These are phyloP conservation scores for Globisporangium irregulare DNA, from an alignment of 352 stramenopile genomes.

Conservation along the genomic window DNA sequence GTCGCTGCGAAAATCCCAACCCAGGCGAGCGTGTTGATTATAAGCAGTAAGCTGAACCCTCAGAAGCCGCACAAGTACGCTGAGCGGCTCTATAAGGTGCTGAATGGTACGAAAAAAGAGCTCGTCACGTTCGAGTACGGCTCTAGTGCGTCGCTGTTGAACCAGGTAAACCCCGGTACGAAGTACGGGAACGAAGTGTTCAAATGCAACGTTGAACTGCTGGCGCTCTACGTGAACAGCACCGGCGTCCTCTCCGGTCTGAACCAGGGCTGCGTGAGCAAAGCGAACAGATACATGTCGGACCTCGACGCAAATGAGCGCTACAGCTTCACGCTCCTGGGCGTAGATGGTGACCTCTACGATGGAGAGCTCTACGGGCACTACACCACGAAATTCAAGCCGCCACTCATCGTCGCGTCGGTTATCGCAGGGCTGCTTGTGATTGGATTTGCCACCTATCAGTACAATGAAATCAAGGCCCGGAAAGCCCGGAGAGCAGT, in stretches of 20 bases:
- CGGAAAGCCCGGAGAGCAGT: background rate
- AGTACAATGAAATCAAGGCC: background rate
- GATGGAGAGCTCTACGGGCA: background rate
- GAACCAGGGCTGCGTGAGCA: background rate
- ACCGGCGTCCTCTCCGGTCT: background rate
- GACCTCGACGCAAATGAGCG: background rate
- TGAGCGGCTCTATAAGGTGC: constrained; percentile 25
- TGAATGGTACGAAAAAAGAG: constrained; percentile 35
- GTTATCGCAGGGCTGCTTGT: background rate
- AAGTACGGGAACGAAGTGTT: background rate
- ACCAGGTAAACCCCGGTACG: constrained; percentile 22
- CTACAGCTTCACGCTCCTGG: background rate
- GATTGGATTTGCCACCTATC: background rate
- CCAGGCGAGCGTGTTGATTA: constrained; percentile 39
- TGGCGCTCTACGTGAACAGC: background rate
- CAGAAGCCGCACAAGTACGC: constrained; percentile 55
- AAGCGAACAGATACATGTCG: background rate
- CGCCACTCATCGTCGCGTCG: background rate
- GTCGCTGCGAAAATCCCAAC: constrained; percentile 30
- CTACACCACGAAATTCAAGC: background rate
- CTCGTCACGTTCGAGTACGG: constrained; percentile 49
- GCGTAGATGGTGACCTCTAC: background rate
- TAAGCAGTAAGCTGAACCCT: constrained; percentile 49
- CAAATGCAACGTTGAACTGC: constrained; percentile 1
- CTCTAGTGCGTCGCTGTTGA: constrained; percentile 34